Evolutionary conservation across 306 rosid genomes (phyloP).

Genomic region (Cajanus cajan): DNA sequence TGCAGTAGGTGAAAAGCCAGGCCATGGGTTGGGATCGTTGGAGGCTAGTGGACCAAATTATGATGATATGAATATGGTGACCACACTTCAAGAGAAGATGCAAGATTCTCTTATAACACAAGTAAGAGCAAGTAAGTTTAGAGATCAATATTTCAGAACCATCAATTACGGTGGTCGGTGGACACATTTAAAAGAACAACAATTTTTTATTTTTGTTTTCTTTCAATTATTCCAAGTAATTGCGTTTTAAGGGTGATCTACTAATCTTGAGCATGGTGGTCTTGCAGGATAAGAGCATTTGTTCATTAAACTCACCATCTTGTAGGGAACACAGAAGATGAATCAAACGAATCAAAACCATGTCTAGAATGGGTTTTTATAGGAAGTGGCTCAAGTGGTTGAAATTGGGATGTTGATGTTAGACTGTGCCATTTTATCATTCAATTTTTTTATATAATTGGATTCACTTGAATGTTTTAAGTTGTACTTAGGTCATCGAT

Average conservation of each 20-base stretch:
- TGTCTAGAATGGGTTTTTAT: neutral
- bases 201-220: no score
- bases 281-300: slow-evolving; percentile 27
- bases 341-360: neutral
- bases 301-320: slow-evolving; percentile 21
- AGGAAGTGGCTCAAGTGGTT: slow-evolving; percentile 36
- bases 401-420: slow-evolving; percentile 27
- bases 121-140: no score
- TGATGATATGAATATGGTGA: neutral
- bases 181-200: no score
- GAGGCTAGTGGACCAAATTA: neutral
- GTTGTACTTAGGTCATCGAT: no score
- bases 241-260: neutral
- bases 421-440: neutral
- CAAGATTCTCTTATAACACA: neutral
- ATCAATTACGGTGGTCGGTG: no score
- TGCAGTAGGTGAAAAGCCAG: slow-evolving; percentile 4
- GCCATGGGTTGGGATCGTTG: neutral
- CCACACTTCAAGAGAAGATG: slow-evolving; percentile 2
- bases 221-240: no score
- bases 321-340: neutral
- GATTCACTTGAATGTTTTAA: neutral
- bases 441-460: neutral
- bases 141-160: no score
- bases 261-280: neutral